These are phyloP conservation scores for Rubia tinctorum DNA, from an alignment of 305 asterid genomes.

Conservation along the genomic window DNA sequence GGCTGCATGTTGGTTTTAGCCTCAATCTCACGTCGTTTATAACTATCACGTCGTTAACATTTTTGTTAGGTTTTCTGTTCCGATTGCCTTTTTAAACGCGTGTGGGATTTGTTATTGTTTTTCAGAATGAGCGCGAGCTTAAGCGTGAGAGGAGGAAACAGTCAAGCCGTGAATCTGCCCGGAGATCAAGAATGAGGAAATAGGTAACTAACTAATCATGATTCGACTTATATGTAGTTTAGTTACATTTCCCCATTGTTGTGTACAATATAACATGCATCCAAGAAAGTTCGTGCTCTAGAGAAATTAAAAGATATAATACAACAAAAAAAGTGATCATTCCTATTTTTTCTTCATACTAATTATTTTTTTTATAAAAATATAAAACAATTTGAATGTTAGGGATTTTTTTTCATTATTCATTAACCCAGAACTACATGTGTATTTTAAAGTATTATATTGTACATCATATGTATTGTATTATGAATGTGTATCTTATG, in stretches of 20 bases:
- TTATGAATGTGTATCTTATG: too few species aligned
- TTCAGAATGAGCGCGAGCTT: slow-evolving; percentile 85
- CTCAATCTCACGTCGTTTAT: background rate
- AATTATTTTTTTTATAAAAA: too few species aligned
- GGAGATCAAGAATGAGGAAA: slow-evolving; percentile 94
- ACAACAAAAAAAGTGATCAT: too few species aligned
- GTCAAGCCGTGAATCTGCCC: slow-evolving; percentile 96
- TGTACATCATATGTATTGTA: too few species aligned
- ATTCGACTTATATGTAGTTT: background rate
- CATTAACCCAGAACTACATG: too few species aligned
- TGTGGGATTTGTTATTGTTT: background rate
- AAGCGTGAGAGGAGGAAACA: slow-evolving; percentile 97
- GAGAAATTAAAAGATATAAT: too few species aligned
- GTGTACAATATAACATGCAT: background rate
- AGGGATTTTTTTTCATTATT: too few species aligned
- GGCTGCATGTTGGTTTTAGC: slow-evolving; percentile 58
- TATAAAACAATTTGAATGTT: too few species aligned
- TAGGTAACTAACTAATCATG: slow-evolving; percentile 42
- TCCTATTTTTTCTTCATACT: too few species aligned
- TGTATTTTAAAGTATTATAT: too few species aligned
- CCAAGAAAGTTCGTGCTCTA: too few species aligned
- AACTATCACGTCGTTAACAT: background rate
- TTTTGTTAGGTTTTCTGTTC: background rate
- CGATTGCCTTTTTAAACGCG: background rate
- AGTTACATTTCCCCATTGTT: too few species aligned